Conservation (phyloP, 108 stramenopile species). For the Cylindrotheca closterium region DNA sequence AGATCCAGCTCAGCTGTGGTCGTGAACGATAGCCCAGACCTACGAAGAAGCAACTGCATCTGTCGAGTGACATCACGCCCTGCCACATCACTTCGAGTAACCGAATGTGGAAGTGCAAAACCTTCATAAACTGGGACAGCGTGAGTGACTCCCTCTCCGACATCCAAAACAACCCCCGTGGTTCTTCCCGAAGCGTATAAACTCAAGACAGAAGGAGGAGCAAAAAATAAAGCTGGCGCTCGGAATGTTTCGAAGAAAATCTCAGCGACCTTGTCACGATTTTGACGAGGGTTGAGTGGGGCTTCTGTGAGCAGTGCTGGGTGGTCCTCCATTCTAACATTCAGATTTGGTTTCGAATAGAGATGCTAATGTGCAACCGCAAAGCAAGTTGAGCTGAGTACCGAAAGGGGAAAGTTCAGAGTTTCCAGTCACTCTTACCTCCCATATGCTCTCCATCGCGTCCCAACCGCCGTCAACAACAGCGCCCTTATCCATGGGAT, state of each 20-base stretch:
- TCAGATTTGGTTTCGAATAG: constrained; percentile 84
- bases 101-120: constrained; percentile 93
- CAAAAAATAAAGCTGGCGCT: constrained; percentile 91
- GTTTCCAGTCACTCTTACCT: constrained; percentile 38
- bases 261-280: constrained; percentile 90
- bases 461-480: constrained; percentile 90
- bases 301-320: constrained; percentile 96
- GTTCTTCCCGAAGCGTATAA: constrained; percentile 96
- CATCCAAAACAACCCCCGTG: constrained; percentile 97
- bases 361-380: constrained; percentile 55
- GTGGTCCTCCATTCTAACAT: constrained; percentile 89
- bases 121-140: constrained; percentile 98
- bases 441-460: constrained; percentile 92
- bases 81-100: constrained; percentile 89
- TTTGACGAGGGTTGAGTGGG: constrained; percentile 88
- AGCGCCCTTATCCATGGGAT: constrained; percentile 92
- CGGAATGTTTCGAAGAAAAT: constrained; percentile 94
- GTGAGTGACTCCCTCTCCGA: constrained; percentile 96
- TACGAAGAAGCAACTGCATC: constrained; percentile 85
- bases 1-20: constrained; percentile 93
- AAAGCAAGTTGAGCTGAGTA: too few relatives aligned
- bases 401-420: neutral
- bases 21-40: constrained; percentile 83
- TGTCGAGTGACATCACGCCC: constrained; percentile 94
- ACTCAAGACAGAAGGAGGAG: constrained; percentile 90